These are phyloP conservation scores for Candida ortonii DNA, from an alignment of 805 yeast species.

Conservation along the genomic window DNA sequence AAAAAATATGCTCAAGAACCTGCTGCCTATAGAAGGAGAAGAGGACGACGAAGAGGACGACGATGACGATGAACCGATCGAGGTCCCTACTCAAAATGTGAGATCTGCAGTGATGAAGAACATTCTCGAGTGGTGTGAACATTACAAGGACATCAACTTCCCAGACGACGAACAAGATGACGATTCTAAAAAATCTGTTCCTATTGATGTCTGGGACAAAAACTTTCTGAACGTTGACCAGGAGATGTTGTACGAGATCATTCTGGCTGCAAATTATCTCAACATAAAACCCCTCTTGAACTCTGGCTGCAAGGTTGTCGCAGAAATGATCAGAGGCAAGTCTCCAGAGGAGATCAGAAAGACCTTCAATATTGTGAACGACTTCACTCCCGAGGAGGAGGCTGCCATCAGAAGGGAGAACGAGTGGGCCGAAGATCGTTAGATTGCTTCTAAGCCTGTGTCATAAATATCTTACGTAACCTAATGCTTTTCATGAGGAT, in stretches of 20 bases:
- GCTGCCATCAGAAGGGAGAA: conserved; percentile 84
- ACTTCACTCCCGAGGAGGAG: conserved; percentile 83
- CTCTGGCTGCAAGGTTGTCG: conserved; percentile 78
- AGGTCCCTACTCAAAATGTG: conserved; percentile 88
- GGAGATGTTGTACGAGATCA: conserved; percentile 79
- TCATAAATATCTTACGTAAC: conserved; percentile 1
- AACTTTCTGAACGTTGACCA: conserved; percentile 92
- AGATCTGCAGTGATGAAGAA: conserved; percentile 82
- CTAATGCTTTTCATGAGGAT: neutral
- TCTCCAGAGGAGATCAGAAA: conserved; percentile 78
- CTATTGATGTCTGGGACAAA: conserved; percentile 94
- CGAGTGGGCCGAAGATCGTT: conserved; percentile 90
- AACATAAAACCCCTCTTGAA: conserved; percentile 73
- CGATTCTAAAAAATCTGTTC: conserved; percentile 82
- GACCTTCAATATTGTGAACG: conserved; percentile 77
- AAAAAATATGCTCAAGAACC: conserved; percentile 82
- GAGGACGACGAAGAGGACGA: conserved; percentile 40
- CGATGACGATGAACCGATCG: conserved; percentile 64
- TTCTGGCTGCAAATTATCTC: conserved; percentile 75
- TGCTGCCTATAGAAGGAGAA: conserved; percentile 37
- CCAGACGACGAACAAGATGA: conserved; percentile 80
- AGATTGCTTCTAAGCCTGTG: conserved; percentile 14
- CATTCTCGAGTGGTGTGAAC: conserved; percentile 95
- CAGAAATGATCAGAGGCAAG: conserved; percentile 80
- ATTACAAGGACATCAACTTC: conserved; percentile 77